phyloP scores from a whole-genome alignment of 345 rosid species.

The Erysimum cheiranthoides region DNA sequence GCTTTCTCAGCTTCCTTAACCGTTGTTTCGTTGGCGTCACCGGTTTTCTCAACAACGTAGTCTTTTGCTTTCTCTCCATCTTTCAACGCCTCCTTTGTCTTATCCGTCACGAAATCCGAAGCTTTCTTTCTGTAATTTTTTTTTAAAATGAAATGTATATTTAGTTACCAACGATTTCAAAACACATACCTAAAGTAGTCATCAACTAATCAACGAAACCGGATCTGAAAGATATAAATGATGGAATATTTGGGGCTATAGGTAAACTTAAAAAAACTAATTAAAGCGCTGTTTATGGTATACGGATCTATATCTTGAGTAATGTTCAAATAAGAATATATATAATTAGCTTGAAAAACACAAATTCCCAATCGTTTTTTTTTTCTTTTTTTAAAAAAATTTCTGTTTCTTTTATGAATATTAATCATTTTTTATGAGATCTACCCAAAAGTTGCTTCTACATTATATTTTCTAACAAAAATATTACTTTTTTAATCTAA shows the following conservation, averaged over 20 bases:
- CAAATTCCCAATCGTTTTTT: background rate
- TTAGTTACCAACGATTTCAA: background rate
- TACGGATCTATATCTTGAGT: no score
- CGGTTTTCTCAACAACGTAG: constrained; percentile 34
- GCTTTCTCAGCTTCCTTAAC: constrained; percentile 37
- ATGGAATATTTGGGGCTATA: no score
- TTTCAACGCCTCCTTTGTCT: constrained; percentile 36
- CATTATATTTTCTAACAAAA: no score
- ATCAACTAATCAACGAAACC: background rate
- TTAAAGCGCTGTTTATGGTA: background rate
- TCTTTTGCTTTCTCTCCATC: constrained; percentile 45
- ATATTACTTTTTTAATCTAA: no score
- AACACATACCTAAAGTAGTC: background rate
- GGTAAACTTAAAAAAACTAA: no score
- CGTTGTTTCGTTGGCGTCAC: constrained; percentile 20
- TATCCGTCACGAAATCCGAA: constrained; percentile 39
- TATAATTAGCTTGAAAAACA: background rate
- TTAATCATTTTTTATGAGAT: no score
- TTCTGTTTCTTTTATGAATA: no score
- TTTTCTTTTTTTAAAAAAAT: no score
- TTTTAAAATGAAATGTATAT: background rate
- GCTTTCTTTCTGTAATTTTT: constrained; percentile 39
- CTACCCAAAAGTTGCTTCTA: no score
- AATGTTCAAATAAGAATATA: background rate
- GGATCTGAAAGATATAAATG: no score